Percentiles rank a stretch among this genome's conserved stretches.
phyloP scores from a whole-genome alignment of 768 basidiomycete genomes.

The Astraeus odoratus region DNA sequence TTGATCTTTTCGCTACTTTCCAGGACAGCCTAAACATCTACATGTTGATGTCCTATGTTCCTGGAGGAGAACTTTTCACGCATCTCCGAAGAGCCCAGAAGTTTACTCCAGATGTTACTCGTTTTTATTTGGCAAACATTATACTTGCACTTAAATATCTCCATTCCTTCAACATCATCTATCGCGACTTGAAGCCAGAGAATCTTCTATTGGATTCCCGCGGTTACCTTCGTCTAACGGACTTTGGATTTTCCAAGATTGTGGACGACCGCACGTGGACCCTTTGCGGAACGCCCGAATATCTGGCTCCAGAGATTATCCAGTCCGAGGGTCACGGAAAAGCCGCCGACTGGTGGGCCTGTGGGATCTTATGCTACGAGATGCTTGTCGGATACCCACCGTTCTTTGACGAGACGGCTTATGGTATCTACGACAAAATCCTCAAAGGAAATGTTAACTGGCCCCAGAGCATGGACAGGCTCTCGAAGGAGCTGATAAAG shows the following conservation, averaged over 20 bases:
- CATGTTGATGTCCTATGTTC: slow-evolving; percentile 94
- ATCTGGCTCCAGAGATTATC: slow-evolving; percentile 97
- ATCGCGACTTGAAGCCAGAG: slow-evolving; percentile 97
- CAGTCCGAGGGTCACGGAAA: slow-evolving; percentile 97
- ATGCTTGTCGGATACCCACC: slow-evolving; percentile 99
- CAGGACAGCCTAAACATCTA: slow-evolving; percentile 97
- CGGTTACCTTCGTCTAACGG: slow-evolving; percentile 91
- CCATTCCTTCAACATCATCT: slow-evolving; percentile 95
- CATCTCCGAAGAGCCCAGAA: slow-evolving; percentile 89
- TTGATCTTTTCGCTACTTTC: slow-evolving; percentile 92
- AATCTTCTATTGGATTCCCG: slow-evolving; percentile 92
- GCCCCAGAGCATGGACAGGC: slow-evolving; percentile 84
- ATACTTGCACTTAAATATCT: slow-evolving; percentile 92
- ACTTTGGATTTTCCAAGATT: slow-evolving; percentile 97
- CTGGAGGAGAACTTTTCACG: slow-evolving; percentile 97
- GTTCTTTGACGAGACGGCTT: slow-evolving; percentile 96
- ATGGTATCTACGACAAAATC: slow-evolving; percentile 98
- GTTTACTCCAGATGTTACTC: slow-evolving; percentile 95
- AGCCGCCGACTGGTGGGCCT: slow-evolving; percentile 99
- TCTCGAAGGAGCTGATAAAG: slow-evolving; percentile 83
- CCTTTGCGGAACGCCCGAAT: slow-evolving; percentile 92
- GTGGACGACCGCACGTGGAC: slow-evolving; percentile 99
- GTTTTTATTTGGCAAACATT: slow-evolving; percentile 96
- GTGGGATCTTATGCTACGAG: slow-evolving; percentile 94
- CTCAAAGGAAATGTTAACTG: slow-evolving; percentile 82